These are phyloP conservation scores for Syzygium jambos DNA, from an alignment of 345 rosid genomes.

Conservation along the genomic window DNA sequence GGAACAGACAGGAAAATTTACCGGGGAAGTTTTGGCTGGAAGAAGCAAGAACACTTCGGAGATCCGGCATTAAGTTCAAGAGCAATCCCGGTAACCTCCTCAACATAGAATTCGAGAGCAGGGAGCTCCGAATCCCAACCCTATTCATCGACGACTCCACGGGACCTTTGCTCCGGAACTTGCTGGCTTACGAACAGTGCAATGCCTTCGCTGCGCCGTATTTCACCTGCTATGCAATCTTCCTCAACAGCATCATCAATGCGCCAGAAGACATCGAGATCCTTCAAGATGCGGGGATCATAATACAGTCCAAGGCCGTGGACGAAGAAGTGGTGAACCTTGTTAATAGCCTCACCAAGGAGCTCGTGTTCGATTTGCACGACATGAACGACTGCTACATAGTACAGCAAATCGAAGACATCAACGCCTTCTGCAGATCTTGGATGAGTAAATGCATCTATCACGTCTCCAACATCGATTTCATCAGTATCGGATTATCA, in stretches of 20 bases:
- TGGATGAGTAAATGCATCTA: constrained; percentile 2
- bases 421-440: not conserved
- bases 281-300: not conserved
- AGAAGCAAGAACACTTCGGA: not conserved
- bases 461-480: not conserved
- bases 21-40: constrained; percentile 1
- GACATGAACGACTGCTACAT: not conserved
- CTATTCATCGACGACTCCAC: not conserved
- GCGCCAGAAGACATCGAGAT: not conserved
- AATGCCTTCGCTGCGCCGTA: not conserved
- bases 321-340: constrained; percentile 1
- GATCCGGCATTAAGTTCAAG: not conserved
- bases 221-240: not conserved
- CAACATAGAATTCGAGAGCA: not conserved
- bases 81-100: not conserved
- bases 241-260: not conserved
- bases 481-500: not conserved
- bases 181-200: not conserved
- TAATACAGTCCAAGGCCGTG: not conserved
- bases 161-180: not conserved
- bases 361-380: not conserved
- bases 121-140: constrained; percentile 1
- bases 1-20: not conserved
- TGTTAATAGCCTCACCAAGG: not conserved
- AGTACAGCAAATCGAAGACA: not conserved